Base-by-base conservation (phyloP, 441 rosid species). In the Gossypium laxum region DNA sequence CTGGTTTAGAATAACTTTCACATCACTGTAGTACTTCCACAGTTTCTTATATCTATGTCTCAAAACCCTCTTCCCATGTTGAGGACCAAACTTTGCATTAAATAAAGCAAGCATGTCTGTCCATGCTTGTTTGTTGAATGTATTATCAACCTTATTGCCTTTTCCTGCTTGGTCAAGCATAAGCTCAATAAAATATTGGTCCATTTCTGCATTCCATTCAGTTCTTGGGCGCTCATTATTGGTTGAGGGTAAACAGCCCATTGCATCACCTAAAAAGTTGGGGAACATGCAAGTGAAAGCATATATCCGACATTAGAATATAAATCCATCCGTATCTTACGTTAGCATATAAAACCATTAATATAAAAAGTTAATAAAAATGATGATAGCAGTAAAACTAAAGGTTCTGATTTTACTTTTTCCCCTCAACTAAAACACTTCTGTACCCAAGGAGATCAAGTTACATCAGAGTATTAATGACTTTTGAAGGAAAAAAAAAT, bases 101-200 rank as follows among this genome's bases (percentile, higher is more conserved):
- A 92, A 92, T 68, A 83, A 74, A 50, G 77, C 78, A 48, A 89
- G 84, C 93, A 92, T 92, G 58, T 89, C 91, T 3, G 77, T 78
- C 98, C 96, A 90, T 38, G 92, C 95, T 77, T 89, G 92, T 72
- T 87, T 90, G 70, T 67, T 86, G 71, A 90, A 89, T 61, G 85
- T 75, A 64, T 78, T 82, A 65, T 79, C 82, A 50, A 66, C 72
- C 82, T 80, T 88, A 70, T 87, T 89, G 72, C 98, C 92, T 81
- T 80, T 84, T 60, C 86, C 88, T 3, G 89, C 82, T 72, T 90
- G 92, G 77, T 88, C 95, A 76, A 92, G 79, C 91, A 92, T 78
- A 72, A 92, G 87, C 79, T 84, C 90, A 64, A 89, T 78, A 55
- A 91, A 88, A 81, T 80, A 86, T 54, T 80, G 88, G 78, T 92